phyloP scores from a whole-genome alignment of 768 basidiomycete species.

The Ramaria sp. region DNA sequence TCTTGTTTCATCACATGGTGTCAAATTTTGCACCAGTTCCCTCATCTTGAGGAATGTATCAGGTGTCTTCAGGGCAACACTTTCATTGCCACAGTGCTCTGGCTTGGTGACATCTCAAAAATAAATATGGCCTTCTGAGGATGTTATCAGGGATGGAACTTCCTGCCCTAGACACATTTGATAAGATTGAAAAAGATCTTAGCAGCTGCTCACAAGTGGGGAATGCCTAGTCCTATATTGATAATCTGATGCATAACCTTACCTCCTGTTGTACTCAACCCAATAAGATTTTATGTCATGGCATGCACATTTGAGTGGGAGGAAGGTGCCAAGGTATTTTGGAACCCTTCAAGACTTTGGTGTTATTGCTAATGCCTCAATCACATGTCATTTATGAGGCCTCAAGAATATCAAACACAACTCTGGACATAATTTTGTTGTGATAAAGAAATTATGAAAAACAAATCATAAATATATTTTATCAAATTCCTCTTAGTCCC shows the following conservation, averaged over 20 bases:
- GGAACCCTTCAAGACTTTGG: no score
- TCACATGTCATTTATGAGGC: no score
- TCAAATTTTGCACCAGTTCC: slow-evolving; percentile 46
- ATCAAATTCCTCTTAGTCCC: no score
- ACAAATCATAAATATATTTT: no score
- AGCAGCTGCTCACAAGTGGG: slow-evolving; percentile 57
- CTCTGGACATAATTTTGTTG: no score
- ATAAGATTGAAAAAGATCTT: slow-evolving; percentile 43
- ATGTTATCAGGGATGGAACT: slow-evolving; percentile 54
- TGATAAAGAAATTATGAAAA: no score
- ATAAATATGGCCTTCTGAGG: slow-evolving; percentile 44
- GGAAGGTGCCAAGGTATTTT: slow-evolving; percentile 38
- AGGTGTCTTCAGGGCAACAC: slow-evolving; percentile 53
- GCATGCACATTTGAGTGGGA: slow-evolving; percentile 54
- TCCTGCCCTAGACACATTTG: slow-evolving; percentile 36
- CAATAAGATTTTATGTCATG: slow-evolving; percentile 41
- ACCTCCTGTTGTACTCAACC: slow-evolving; percentile 38
- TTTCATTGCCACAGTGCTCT: slow-evolving; percentile 28
- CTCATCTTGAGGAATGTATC: slow-evolving; percentile 52
- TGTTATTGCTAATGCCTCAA: no score
- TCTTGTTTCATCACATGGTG: slow-evolving; percentile 40
- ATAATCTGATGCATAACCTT: slow-evolving; percentile 46
- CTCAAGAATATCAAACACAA: no score
- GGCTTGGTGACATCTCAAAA: slow-evolving; percentile 16
- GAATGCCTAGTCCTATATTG: slow-evolving; percentile 53